Evolutionary conservation across 768 basidiomycete species (phyloP).

Genomic region (Daedaleopsis nitida): DNA sequence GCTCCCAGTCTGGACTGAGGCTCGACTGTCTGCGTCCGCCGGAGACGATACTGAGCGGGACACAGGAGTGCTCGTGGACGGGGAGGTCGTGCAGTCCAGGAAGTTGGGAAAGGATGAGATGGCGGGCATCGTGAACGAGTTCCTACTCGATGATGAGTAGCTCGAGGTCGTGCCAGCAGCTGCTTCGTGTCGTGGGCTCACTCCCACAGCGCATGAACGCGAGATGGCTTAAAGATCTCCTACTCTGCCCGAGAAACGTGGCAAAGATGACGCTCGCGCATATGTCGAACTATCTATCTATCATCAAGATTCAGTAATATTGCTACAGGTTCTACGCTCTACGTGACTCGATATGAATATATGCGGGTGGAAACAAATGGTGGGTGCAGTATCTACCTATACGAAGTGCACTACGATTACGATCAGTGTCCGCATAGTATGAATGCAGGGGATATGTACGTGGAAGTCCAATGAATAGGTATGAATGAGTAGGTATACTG

Average conservation of each 20-base stretch:
- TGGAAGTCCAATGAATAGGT: background rate
- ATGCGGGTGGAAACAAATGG: background rate
- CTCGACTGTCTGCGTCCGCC: background rate
- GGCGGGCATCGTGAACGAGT: slow-evolving; percentile 40
- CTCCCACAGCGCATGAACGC: background rate
- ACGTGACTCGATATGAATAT: background rate
- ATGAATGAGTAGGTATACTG: background rate
- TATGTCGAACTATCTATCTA: too few relatives aligned
- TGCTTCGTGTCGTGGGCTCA: background rate
- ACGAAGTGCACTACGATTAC: too few relatives aligned
- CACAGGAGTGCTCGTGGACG: background rate
- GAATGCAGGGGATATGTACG: slow-evolving; percentile 5
- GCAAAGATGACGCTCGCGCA: too few relatives aligned
- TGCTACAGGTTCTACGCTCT: slow-evolving; percentile 17
- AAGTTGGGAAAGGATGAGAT: slow-evolving; percentile 38
- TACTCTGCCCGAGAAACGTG: too few relatives aligned
- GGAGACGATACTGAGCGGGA: background rate
- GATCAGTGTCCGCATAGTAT: background rate
- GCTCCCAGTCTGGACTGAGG: slow-evolving; percentile 26
- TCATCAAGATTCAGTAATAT: background rate
- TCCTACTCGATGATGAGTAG: slow-evolving; percentile 36
- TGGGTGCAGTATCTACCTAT: background rate
- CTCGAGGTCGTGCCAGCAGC: background rate
- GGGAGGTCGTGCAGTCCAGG: slow-evolving; percentile 36
- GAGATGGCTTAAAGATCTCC: too few relatives aligned